Percentiles rank a stretch among this genome's conserved stretches.
These are phyloP conservation scores for Cupressus sempervirens DNA, from an alignment of 75 land plant species.

Conservation along the genomic window DNA sequence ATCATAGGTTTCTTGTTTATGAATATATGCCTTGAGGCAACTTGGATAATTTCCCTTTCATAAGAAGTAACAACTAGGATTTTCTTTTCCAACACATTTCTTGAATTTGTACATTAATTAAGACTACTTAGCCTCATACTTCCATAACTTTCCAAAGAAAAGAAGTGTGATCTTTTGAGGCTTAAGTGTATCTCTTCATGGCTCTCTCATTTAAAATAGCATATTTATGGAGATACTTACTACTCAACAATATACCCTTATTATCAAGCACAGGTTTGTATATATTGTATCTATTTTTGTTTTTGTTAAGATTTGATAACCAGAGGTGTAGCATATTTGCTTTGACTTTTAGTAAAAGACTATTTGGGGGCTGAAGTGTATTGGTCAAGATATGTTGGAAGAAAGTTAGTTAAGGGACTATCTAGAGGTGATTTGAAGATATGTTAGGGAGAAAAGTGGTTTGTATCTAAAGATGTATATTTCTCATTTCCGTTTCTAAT, in stretches of 20 bases:
- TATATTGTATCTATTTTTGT: background rate
- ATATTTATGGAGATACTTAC: background rate
- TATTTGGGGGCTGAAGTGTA: background rate
- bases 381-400: background rate
- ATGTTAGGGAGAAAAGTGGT: background rate
- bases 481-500: background rate
- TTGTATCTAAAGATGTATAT: background rate
- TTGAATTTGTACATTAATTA: constrained; percentile 7
- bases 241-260: background rate
- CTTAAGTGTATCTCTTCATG: background rate
- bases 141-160: background rate
- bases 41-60: constrained; percentile 23
- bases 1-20: constrained; percentile 32
- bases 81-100: background rate
- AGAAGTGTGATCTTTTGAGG: constrained; percentile 4
- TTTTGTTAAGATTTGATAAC: background rate
- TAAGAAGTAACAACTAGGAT: no score
- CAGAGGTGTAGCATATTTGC: background rate
- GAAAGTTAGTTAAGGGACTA: background rate
- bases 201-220: background rate
- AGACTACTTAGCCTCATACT: background rate
- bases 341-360: background rate
- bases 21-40: constrained; percentile 30
- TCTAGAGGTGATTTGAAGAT: background rate
- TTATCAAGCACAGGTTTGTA: background rate